Evolutionary conservation across 1,284 basidiomycete genomes (phyloP), one percentile per base, ranked within the genome.

Genomic region (Ganoderma sinense): DNA sequence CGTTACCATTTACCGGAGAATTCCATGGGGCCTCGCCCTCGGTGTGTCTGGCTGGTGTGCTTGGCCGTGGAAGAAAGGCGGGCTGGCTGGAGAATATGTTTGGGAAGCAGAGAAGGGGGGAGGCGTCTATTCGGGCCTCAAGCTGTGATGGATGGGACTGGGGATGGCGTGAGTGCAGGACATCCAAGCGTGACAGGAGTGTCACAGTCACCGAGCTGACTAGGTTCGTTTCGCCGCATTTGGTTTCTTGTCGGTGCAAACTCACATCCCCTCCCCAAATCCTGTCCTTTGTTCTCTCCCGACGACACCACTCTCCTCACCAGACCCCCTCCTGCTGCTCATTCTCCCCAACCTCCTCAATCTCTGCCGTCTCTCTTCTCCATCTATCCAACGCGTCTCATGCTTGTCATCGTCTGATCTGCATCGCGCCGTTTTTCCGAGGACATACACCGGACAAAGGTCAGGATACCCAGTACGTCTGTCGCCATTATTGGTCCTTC

Each of bases 191-290:
- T 74, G 71, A 74, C 74, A 60, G 60, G 40, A 56, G 41, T 60
- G 75, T 77, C 67, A 77, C 76, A 62, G 79, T 80, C 77, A 80
- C 79, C 70, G 71, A 72, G 77, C 75, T 75, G 71, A 77, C 75
- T 76, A 78, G 74, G 79, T 79, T 80, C 75, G 73, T 75, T 74
- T 76, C 70, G 73, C 78, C 79, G 69, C 71, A 79, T 80, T 79
- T 78, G 78, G 79, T 78, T 78, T 78, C 77, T 78, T 80, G 77
- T 77, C 71, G 71, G 73, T 78, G 75, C 75, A 76, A 77, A 74
- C 77, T 70, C 75, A 72, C 76, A 73, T 75, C 69, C 67, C 68
- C 69, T 73, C 71, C 69, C 61, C 69, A 61, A 65, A 64, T 45
- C 20, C 62, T 23, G 36, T 29, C 51, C 59, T 61, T 64, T 67